Evolutionary conservation across 164 flowering plant genomes (phyloP).

Genomic region (Saururus chinensis): DNA sequence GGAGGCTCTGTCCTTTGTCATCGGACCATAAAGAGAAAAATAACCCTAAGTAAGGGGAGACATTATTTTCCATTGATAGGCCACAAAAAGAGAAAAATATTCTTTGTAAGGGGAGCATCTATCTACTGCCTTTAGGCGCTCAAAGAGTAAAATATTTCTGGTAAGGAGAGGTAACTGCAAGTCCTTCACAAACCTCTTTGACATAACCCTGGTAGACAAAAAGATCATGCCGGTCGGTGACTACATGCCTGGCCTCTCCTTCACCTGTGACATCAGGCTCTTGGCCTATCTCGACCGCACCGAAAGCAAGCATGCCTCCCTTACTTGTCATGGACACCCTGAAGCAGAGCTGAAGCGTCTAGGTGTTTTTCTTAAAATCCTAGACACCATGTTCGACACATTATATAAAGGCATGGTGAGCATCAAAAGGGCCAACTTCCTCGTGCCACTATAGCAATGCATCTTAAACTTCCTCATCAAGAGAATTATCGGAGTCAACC

Average conservation of each 20-base stretch:
- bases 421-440: conserved; percentile 15
- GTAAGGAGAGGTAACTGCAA: too few relatives aligned
- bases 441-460: conserved; percentile 39
- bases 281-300: conserved; percentile 73
- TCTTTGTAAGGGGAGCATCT: too few relatives aligned
- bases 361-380: conserved; percentile 37
- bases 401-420: conserved; percentile 33
- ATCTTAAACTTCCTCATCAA: conserved; percentile 52
- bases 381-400: conserved; percentile 50
- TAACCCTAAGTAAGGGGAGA: too few relatives aligned
- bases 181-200: conserved; percentile 65
- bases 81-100: too few relatives aligned
- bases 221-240: conserved; percentile 62
- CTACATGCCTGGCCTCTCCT: conserved; percentile 63
- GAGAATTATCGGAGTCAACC: conserved; percentile 52
- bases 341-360: conserved; percentile 44
- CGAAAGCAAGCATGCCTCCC: conserved; percentile 44
- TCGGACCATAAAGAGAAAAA: too few relatives aligned
- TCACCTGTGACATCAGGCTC: conserved; percentile 58
- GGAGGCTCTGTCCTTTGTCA: too few relatives aligned
- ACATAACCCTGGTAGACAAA: conserved; percentile 76
- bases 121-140: too few relatives aligned
- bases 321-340: conserved; percentile 51
- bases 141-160: too few relatives aligned
- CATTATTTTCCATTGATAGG: too few relatives aligned